Evolutionary conservation across 2,329 filamentous ascomycete genomes (phyloP), one percentile per base, ranked within the genome.

Genomic region (Cercospora berteroae): DNA sequence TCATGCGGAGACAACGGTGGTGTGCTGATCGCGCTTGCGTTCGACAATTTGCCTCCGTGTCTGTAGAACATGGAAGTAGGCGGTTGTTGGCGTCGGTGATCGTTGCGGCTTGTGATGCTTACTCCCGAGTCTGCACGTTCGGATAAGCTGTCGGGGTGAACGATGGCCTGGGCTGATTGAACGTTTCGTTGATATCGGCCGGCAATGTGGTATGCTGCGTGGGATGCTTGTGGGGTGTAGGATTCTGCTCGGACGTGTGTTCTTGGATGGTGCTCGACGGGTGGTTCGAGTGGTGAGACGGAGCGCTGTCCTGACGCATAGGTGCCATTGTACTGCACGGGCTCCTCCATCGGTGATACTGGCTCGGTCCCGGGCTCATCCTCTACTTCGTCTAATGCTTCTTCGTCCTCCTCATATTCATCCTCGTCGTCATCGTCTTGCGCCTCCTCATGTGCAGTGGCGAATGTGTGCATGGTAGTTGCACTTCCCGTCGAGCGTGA

Each of bases 381-480:
- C 25, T 27, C 25, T 27, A 27, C 23, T 50, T 50, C 44, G 13
- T 57, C 52, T 57, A 9, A 12, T 5, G 25, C 48, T 27, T 52
- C 48, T 18, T 18, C 29, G 20, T 44, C 58, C 58, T 39, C 64
- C 55, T 62, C 67, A 6, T 29, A 56, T 13, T 67, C 42, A 16
- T 63, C 56, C 16, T 36, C 50, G 10, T 63, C 44, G 18, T 67
- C 64, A 5, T 59, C 66, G 31, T 64, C 84, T 77, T 89, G 87
- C 3, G 29, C 50, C 13, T 50, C 48, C 50, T 68, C 66, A 18
- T 80, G 84, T 5, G 88, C 88, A 1, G 88, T 90, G 2, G 86
- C 87, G 75, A 90, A 90, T 0, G 86, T 86, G 20, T 85, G 86
- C 9, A 85, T 77, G 1, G 87, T 89, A 10, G 87, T 89, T 9